Base-by-base conservation (phyloP, 768 basidiomycete genomes). In the Hygrophoropsis aurantiaca region DNA sequence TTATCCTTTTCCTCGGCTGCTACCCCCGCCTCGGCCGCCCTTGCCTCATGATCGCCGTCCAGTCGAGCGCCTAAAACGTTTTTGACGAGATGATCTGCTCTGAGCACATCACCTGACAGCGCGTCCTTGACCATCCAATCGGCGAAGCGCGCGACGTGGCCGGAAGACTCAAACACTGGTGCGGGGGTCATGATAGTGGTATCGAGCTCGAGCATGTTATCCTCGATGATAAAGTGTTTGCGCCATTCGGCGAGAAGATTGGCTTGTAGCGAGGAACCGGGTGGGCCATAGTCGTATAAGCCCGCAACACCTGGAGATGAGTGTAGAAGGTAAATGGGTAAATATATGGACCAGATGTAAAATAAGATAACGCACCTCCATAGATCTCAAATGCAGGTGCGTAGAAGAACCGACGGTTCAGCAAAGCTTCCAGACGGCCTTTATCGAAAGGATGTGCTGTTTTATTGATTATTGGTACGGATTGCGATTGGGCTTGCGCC, bases 41-140 rank as follows among this genome's bases (percentile, higher is more conserved):
- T 78, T 11, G 94, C 94, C 71, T 94, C 91, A 62, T 82, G 82
- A 76, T 98, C 88, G 39, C 91, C 90, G 45, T 85, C 92, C 42
- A 98, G 72, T 18, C 94, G 75, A 4, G 91, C 90, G 69, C 95
- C 88, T 37, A 98, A 76, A 37, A 97, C 94, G 56, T 74, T 85
- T 65, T 94, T 93, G 52, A 97, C 93, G 15, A 98, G 80, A 68
- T 97, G 97, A 66, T 98, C 94, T 20, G 95, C 95, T 37, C 95
- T 86, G 58, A 97, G 83, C 40, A 98, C 94, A 59, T 98, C 94
- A 37, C 94, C 93, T n/a, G 89, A 94, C 73, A 90, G 84, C 20
- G 74, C 73, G 58, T 98, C 95, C 73, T 95, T 97, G 61, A 92
- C 90, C 95, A 97, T 98, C 95, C 94, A 99, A 64, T 99, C 97